Percentiles rank a stretch among this genome's conserved stretches.
Evolutionary conservation across 73 alveolate species (phyloP).

Genomic region (Stentor coeruleus): DNA sequence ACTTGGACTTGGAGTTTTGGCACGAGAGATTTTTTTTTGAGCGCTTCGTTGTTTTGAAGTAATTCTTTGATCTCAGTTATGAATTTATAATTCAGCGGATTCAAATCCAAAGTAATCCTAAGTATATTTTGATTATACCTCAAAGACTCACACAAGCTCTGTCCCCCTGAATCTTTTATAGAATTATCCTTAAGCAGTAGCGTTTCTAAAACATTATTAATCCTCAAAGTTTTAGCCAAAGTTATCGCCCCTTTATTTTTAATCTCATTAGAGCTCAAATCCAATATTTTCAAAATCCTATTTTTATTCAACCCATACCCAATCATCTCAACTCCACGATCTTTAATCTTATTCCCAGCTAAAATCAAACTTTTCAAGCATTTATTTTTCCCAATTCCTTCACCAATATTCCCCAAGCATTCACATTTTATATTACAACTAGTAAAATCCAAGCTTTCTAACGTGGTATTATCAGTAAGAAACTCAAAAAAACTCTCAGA

Average conservation of each 20-base stretch:
- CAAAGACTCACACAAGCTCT: neutral
- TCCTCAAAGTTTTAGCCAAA: neutral
- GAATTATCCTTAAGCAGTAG: conserved; percentile 1
- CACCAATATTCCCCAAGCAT: conserved; percentile 34
- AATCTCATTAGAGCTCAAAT: conserved; percentile 17
- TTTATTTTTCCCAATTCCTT: conserved; percentile 38
- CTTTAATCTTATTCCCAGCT: conserved; percentile 39
- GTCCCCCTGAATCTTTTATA: conserved; percentile 15
- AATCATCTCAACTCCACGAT: conserved; percentile 31
- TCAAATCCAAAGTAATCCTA: neutral
- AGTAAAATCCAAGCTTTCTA: neutral
- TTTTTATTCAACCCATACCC: conserved; percentile 30
- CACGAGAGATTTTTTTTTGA: neutral
- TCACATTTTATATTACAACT: conserved; percentile 21
- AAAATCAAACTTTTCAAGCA: conserved; percentile 22
- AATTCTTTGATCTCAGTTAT: neutral
- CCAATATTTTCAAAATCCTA: neutral
- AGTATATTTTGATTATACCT: conserved; percentile 2
- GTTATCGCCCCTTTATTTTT: conserved; percentile 12
- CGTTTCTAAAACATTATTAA: neutral
- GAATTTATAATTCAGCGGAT: conserved; percentile 15
- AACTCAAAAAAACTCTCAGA: neutral
- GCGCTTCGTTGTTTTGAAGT: neutral
- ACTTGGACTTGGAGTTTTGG: conserved; percentile 13
- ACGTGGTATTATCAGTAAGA: conserved; percentile 1